Percentiles rank a stretch among this genome's conserved stretches.
These are phyloP conservation scores for Chlorella sp. DNA, from an alignment of 139 green algal species.

Conservation along the genomic window DNA sequence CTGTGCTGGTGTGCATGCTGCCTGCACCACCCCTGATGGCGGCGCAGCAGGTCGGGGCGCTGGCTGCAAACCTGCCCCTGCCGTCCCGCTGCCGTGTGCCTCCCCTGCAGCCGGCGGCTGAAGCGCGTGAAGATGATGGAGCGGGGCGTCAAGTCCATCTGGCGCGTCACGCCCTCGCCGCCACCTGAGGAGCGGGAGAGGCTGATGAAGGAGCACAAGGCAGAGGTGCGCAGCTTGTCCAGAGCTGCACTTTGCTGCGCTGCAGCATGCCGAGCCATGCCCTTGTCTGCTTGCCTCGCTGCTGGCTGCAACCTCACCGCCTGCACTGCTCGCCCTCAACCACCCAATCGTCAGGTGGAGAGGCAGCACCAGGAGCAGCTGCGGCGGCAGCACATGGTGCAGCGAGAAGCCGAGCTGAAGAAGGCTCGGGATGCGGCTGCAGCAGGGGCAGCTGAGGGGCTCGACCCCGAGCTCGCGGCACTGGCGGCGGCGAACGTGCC, in stretches of 20 bases:
- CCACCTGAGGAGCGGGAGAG: constrained; percentile 44
- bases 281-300: too few relatives aligned
- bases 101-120: constrained; percentile 64
- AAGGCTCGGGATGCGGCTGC: background rate
- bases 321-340: too few relatives aligned
- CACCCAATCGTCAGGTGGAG: constrained; percentile 14
- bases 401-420: constrained; percentile 5
- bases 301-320: too few relatives aligned
- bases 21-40: background rate
- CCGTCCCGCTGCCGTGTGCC: background rate
- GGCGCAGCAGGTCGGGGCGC: too few relatives aligned
- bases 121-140: constrained; percentile 78
- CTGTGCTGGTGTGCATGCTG: too few relatives aligned
- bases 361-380: constrained; percentile 18
- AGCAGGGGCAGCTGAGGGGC: background rate
- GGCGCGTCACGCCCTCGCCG: constrained; percentile 76
- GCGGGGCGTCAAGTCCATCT: constrained; percentile 66
- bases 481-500: constrained; percentile 8
- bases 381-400: constrained; percentile 2
- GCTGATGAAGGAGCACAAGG: background rate
- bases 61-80: too few relatives aligned
- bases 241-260: too few relatives aligned
- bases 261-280: too few relatives aligned
- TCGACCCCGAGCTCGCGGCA: constrained; percentile 22
- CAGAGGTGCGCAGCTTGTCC: background rate